Conservation (phyloP, 2,329 filamentous ascomycete species). For the Cadophora gregata region DNA sequence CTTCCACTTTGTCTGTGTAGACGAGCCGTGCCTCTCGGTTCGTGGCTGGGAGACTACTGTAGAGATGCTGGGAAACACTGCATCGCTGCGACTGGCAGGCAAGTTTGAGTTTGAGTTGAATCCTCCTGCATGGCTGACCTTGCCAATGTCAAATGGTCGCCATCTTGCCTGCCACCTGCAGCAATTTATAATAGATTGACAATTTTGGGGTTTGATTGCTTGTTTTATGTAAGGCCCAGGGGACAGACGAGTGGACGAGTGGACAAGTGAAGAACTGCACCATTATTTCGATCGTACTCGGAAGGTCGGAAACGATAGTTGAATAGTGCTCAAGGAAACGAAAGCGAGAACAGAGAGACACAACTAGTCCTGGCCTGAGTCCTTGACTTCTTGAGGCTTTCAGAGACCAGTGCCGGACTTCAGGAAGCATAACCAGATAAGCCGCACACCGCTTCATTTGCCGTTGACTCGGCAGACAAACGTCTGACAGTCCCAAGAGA, state of each 20-base stretch:
- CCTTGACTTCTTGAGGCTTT: neutral
- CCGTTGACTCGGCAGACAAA: conserved; percentile 2
- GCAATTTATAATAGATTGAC: conserved; percentile 11
- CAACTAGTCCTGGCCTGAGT: neutral
- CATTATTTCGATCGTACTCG: neutral
- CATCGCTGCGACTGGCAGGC: conserved; percentile 6
- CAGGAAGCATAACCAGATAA: neutral
- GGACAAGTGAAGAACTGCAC: conserved; percentile 4
- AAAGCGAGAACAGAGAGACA: neutral
- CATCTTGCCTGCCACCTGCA: conserved; percentile 3
- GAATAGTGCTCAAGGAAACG: neutral
- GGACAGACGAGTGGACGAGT: conserved; percentile 6
- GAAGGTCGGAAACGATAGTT: neutral
- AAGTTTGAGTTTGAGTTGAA: conserved; percentile 5
- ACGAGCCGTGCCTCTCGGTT: conserved; percentile 3
- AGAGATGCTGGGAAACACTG: conserved; percentile 1
- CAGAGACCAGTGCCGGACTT: neutral
- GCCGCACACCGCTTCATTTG: neutral
- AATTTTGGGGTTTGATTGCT: conserved; percentile 11
- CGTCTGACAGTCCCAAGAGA: neutral
- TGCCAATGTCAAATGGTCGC: neutral
- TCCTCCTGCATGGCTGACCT: conserved; percentile 9
- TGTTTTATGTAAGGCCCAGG: conserved; percentile 9
- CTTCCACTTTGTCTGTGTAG: neutral
- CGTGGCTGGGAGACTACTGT: no score